phyloP scores from a whole-genome alignment of 345 rosid species.

The Trapa incisa region DNA sequence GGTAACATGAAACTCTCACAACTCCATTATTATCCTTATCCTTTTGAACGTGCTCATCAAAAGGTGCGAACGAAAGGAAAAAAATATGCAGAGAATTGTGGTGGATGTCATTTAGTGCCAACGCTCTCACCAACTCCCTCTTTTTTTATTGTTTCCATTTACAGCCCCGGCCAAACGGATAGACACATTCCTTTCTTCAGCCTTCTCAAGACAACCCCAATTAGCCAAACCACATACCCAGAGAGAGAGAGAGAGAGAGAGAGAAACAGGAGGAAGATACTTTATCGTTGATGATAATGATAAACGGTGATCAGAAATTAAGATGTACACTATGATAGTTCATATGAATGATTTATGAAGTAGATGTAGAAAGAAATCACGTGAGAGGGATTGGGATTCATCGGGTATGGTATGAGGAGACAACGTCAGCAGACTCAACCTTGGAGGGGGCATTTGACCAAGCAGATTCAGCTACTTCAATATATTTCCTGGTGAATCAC shows the following conservation, averaged over 20 bases:
- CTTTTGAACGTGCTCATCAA: too few relatives aligned
- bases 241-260: not conserved
- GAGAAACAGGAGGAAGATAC: not conserved
- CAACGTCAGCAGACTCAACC: not conserved
- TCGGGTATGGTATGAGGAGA: not conserved
- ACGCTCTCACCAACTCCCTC: too few relatives aligned
- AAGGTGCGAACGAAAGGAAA: too few relatives aligned
- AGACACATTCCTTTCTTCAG: not conserved
- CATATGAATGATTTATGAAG: not conserved
- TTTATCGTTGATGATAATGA: not conserved
- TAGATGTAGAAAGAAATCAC: not conserved
- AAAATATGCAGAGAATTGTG: too few relatives aligned
- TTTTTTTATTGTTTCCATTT: too few relatives aligned
- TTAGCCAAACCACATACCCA: not conserved
- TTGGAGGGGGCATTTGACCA: not conserved
- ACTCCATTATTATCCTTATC: too few relatives aligned
- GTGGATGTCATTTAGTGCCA: too few relatives aligned
- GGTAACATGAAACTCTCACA: too few relatives aligned
- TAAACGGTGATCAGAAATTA: not conserved
- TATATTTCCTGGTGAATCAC: not conserved
- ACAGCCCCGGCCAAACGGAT: not conserved
- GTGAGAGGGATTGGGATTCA: not conserved
- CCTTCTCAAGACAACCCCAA: not conserved
- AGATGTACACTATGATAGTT: not conserved
- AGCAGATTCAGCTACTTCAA: not conserved